Evolutionary conservation across 75 land plant species (phyloP).

Genomic region (Chamaecyparis obtusa): DNA sequence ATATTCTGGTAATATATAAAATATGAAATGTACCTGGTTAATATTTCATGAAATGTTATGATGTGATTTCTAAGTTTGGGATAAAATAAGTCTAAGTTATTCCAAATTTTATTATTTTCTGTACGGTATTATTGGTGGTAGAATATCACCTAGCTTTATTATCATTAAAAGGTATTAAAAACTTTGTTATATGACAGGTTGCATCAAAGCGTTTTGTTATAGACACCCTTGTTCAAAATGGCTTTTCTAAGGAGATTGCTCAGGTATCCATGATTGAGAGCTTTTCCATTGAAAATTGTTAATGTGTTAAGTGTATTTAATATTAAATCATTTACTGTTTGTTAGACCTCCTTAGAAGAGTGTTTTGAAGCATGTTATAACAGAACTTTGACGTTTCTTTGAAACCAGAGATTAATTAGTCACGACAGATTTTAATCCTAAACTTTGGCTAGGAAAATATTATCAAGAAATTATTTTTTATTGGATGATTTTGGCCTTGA

Average conservation of each 20-base stretch:
- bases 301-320: not conserved
- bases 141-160: not conserved
- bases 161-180: not conserved
- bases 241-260: constrained; percentile 86
- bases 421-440: not conserved
- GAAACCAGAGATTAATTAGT: not conserved
- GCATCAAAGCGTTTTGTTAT: constrained; percentile 62
- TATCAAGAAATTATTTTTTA: not conserved
- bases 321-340: not conserved
- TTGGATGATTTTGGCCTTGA: not conserved
- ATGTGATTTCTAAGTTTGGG: not conserved
- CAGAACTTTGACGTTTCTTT: not conserved
- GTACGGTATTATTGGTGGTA: not conserved
- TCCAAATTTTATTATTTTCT: not conserved
- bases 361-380: not conserved
- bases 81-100: not conserved
- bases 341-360: not conserved
- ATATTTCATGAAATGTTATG: not conserved
- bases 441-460: not conserved
- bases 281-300: not conserved
- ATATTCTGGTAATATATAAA: not conserved
- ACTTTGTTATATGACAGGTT: constrained; percentile 42
- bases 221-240: constrained; percentile 58
- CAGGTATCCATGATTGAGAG: constrained; percentile 49
- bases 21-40: not conserved